Conservation (phyloP, 1,284 basidiomycete genomes). For the Marasmius tenuissimus region DNA sequence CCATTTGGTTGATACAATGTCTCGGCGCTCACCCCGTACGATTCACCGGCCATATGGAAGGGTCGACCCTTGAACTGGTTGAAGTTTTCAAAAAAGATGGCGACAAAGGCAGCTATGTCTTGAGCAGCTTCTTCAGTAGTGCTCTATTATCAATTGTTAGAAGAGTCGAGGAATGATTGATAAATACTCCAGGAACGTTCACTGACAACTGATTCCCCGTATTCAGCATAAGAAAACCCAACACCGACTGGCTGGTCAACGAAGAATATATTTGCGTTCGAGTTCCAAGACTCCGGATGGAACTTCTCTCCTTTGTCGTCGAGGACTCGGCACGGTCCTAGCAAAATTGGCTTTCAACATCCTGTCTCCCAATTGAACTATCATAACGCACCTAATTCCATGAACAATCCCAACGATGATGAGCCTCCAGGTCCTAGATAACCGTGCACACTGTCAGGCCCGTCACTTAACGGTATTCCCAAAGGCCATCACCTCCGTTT, state of each 20-base stretch:
- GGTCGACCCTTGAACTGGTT: slow-evolving; percentile 48
- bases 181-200: too few relatives aligned
- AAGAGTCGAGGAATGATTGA: neutral
- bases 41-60: slow-evolving; percentile 76
- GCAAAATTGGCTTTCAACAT: neutral
- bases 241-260: slow-evolving; percentile 66
- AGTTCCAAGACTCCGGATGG: slow-evolving; percentile 68
- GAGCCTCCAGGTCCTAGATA: slow-evolving; percentile 45
- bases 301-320: slow-evolving; percentile 44
- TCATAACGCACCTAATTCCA: slow-evolving; percentile 41
- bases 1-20: neutral
- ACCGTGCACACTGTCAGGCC: neutral
- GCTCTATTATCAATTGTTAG: slow-evolving; percentile 19
- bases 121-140: slow-evolving; percentile 53
- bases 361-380: neutral
- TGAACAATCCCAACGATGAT: slow-evolving; percentile 45
- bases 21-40: slow-evolving; percentile 53
- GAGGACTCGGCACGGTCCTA: slow-evolving; percentile 51
- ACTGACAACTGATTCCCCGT: slow-evolving; percentile 62
- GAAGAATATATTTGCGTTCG: too few relatives aligned
- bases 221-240: slow-evolving; percentile 76
- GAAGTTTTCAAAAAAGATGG: slow-evolving; percentile 62
- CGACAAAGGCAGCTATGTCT: slow-evolving; percentile 55
- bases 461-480: neutral
- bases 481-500: slow-evolving; percentile 10